Evolutionary conservation across 2,329 filamentous ascomycete species (phyloP).

Genomic region (Periconia sp.): DNA sequence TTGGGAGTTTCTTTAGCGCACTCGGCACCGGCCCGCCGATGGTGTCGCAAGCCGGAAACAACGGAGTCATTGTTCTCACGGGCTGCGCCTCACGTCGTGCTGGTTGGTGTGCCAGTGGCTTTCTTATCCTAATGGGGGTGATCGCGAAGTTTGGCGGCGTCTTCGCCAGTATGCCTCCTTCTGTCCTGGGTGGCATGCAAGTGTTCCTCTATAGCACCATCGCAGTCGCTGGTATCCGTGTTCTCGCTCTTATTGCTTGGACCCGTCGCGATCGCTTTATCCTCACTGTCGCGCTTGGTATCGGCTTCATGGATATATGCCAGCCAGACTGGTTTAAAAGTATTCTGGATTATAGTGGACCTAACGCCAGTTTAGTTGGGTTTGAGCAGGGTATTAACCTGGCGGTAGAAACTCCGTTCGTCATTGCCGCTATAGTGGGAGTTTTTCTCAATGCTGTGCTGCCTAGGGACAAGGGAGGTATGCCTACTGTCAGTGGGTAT

Average conservation of each 20-base stretch:
- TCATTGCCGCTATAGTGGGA: conserved; percentile 41
- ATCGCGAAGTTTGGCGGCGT: conserved; percentile 32
- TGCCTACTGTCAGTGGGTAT: conserved; percentile 2
- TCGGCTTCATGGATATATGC: conserved; percentile 43
- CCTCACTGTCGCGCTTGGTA: conserved; percentile 24
- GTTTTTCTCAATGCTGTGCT: conserved; percentile 48
- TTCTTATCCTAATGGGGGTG: conserved; percentile 30
- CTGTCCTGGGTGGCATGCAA: conserved; percentile 52
- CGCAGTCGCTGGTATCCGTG: conserved; percentile 28
- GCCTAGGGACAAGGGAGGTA: conserved; percentile 31
- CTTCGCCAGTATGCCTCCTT: conserved; percentile 34
- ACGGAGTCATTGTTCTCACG: conserved; percentile 32
- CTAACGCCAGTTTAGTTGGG: conserved; percentile 41
- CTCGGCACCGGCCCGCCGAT: conserved; percentile 30
- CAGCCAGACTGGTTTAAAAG: conserved; percentile 43
- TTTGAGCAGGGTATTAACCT: conserved; percentile 47
- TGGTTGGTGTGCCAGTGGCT: conserved; percentile 29
- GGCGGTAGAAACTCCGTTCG: conserved; percentile 46
- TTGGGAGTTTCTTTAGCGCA: conserved; percentile 30
- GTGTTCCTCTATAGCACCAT: conserved; percentile 32
- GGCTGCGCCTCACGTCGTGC: conserved; percentile 29
- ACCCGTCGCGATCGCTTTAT: conserved; percentile 32
- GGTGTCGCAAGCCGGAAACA: conserved; percentile 32
- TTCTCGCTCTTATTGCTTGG: conserved; percentile 29
- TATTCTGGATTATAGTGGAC: conserved; percentile 42